Evolutionary conservation across 2,329 filamentous ascomycete genomes (phyloP).

Genomic region (Elsinoe fawcettii): DNA sequence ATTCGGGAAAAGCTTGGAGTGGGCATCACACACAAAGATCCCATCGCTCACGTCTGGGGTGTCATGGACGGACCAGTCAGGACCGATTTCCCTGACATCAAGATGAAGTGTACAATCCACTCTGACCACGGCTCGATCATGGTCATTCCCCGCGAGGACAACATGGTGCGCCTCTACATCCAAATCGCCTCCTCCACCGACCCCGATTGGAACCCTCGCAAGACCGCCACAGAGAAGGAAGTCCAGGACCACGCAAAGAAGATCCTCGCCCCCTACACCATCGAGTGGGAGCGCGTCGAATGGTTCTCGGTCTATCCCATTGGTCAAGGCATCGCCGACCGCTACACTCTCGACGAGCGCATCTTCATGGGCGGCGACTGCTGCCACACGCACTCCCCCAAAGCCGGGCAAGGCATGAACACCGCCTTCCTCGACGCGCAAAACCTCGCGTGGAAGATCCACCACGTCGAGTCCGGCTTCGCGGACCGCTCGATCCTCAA

Average conservation of each 20-base stretch:
- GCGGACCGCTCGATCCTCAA: conserved; percentile 65
- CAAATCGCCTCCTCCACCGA: conserved; percentile 58
- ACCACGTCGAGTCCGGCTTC: conserved; percentile 78
- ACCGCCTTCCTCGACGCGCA: conserved; percentile 58
- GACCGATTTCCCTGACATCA: conserved; percentile 57
- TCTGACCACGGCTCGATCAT: conserved; percentile 57
- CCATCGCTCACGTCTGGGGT: conserved; percentile 57
- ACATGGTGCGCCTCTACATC: conserved; percentile 49
- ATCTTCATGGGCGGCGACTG: conserved; percentile 60
- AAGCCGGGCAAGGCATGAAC: conserved; percentile 59
- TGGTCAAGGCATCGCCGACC: conserved; percentile 57
- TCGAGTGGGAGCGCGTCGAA: conserved; percentile 57
- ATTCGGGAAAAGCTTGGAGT: conserved; percentile 58
- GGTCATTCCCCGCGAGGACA: conserved; percentile 51
- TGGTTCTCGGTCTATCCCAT: conserved; percentile 62
- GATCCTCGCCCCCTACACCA: conserved; percentile 52
- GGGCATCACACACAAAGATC: conserved; percentile 55
- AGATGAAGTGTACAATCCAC: conserved; percentile 63
- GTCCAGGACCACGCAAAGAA: conserved; percentile 51
- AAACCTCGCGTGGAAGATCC: conserved; percentile 94
- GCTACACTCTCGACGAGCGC: conserved; percentile 56
- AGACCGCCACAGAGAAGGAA: conserved; percentile 51
- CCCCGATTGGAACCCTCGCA: conserved; percentile 53
- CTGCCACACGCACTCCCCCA: conserved; percentile 56
- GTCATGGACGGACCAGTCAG: conserved; percentile 59